Percentiles rank a stretch among this genome's conserved stretches.
phyloP scores from a whole-genome alignment of 148 eudicot species.

The Linanthus parryae region DNA sequence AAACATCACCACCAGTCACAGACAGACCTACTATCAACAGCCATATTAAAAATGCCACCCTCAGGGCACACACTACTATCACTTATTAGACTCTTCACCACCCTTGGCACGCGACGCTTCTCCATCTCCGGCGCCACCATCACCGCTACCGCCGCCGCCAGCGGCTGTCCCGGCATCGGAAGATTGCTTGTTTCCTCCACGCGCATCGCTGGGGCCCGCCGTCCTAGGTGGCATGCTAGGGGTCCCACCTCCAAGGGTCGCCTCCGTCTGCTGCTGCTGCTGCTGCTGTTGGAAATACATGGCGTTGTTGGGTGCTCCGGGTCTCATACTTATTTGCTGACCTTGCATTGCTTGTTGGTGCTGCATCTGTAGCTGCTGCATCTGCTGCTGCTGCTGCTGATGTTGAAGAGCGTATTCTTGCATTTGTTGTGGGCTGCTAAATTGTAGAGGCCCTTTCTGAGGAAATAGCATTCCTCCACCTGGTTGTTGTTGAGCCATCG shows the following conservation, averaged over 20 bases:
- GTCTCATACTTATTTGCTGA: constrained; percentile 36
- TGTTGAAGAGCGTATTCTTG: no score
- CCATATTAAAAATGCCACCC: constrained; percentile 1
- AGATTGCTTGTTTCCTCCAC: constrained; percentile 47
- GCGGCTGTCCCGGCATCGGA: constrained; percentile 31
- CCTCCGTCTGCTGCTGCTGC: constrained; percentile 42
- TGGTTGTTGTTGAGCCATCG: constrained; percentile 13
- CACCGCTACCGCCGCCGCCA: constrained; percentile 32
- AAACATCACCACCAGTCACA: constrained; percentile 5
- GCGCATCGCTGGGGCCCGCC: constrained; percentile 23
- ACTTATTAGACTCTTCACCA: constrained; percentile 44
- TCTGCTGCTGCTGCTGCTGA: constrained; percentile 44
- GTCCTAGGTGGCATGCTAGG: constrained; percentile 23
- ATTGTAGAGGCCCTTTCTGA: constrained; percentile 57
- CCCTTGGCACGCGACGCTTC: constrained; percentile 17
- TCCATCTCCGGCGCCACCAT: constrained; percentile 41
- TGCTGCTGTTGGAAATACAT: no score
- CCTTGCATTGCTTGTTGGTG: constrained; percentile 49
- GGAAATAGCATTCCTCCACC: constrained; percentile 36
- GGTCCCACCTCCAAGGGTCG: constrained; percentile 29
- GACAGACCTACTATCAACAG: constrained; percentile 26
- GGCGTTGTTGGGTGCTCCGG: constrained; percentile 43
- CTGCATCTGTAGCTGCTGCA: constrained; percentile 38
- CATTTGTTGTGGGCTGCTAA: constrained; percentile 44
- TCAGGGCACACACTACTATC: constrained; percentile 9